Conservation (phyloP, 208 protist species). For the Leishmania lainsoni region DNA sequence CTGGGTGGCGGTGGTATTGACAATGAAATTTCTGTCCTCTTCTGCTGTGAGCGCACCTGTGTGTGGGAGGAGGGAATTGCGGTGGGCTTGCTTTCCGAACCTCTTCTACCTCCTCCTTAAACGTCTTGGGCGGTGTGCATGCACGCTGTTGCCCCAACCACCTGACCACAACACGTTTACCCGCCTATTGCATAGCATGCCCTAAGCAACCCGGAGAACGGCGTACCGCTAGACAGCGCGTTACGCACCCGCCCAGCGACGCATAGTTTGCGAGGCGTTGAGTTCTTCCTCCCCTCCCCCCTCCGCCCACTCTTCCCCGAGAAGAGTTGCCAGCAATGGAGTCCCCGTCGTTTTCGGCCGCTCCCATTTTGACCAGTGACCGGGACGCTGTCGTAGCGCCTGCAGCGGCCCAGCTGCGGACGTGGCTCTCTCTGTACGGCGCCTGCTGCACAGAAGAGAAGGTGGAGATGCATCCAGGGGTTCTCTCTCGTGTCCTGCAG, state of each 20-base stretch:
- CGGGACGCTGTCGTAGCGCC: background rate
- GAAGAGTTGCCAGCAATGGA: background rate
- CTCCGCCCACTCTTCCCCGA: background rate
- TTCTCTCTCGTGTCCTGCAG: conserved; percentile 20
- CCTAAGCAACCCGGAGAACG: background rate
- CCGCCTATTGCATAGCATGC: background rate
- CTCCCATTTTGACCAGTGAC: background rate
- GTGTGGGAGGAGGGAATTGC: background rate
- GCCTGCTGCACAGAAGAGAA: conserved; percentile 16
- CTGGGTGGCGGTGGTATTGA: background rate
- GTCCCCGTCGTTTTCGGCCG: background rate
- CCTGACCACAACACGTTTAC: no score
- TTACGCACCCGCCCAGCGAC: background rate
- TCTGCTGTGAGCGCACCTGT: background rate
- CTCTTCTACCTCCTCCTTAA: background rate
- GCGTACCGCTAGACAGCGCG: background rate
- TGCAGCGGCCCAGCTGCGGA: background rate
- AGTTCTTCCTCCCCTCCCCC: background rate
- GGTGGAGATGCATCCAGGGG: conserved; percentile 15
- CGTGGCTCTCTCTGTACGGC: conserved; percentile 27
- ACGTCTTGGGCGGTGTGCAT: background rate
- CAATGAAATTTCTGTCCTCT: background rate
- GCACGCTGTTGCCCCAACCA: background rate
- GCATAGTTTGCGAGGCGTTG: background rate
- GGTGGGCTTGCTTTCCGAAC: background rate